Percentiles rank a stretch among this genome's conserved stretches.
These are phyloP conservation scores for Liriodendron chinense DNA, from an alignment of 164 flowering plant species.

Conservation along the genomic window DNA sequence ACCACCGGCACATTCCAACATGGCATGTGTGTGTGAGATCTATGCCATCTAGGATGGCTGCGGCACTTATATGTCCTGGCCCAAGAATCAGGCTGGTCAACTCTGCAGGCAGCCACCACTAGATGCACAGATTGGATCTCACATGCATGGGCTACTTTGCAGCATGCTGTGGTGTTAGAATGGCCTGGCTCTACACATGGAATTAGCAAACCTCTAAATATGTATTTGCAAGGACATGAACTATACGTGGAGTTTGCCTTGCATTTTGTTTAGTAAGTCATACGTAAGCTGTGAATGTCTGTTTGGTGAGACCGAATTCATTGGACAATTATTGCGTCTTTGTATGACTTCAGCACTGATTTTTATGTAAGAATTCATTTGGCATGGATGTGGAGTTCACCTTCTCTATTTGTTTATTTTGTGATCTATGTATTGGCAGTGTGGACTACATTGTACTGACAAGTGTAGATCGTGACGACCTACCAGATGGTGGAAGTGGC, in stretches of 20 bases:
- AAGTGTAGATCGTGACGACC: conserved; percentile 96
- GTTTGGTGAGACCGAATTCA: neutral
- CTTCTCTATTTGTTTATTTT: neutral
- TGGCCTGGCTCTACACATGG: neutral
- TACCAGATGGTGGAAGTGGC: conserved; percentile 96
- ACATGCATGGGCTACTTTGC: neutral
- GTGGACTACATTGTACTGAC: conserved; percentile 95
- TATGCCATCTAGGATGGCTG: neutral
- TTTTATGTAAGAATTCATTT: neutral
- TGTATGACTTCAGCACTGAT: neutral
- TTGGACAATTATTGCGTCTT: neutral
- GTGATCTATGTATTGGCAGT: conserved; percentile 35
- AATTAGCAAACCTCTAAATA: neutral
- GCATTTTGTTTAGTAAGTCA: neutral
- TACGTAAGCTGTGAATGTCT: neutral
- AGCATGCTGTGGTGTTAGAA: neutral
- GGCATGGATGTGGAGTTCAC: neutral
- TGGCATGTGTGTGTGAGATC: neutral
- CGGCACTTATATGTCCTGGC: neutral
- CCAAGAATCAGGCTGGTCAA: neutral
- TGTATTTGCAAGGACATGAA: neutral
- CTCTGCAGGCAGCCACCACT: neutral
- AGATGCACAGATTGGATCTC: neutral
- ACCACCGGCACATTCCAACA: neutral
- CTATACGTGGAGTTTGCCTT: neutral